A percentile compares a stretch with the other conserved stretches of the same genome.
Conservation (phyloP, 139 green algal species). For the Volvox reticuliferus region DNA sequence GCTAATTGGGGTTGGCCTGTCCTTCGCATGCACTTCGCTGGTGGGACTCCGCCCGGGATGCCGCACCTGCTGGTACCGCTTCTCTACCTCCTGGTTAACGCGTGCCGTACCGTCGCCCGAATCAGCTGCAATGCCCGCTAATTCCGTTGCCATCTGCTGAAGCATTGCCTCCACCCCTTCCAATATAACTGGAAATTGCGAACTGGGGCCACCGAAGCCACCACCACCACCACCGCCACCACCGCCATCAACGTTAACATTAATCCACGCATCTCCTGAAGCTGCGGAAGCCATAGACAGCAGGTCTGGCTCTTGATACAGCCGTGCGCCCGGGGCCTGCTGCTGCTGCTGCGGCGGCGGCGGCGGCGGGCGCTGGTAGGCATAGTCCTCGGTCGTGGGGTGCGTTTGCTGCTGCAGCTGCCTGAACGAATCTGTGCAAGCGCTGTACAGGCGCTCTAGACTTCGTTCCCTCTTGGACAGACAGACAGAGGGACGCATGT, state of each 20-base stretch:
- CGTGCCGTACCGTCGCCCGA: conserved; percentile 20
- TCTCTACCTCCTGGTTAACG: conserved; percentile 50
- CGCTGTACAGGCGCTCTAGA: not conserved
- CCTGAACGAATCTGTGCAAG: not conserved
- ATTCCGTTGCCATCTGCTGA: not conserved
- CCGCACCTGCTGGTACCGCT: conserved; percentile 51
- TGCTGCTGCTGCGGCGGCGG: conserved; percentile 7
- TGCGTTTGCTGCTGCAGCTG: conserved; percentile 18
- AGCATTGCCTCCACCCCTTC: not conserved
- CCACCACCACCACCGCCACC: not conserved
- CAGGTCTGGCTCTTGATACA: no score
- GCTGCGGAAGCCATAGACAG: not conserved
- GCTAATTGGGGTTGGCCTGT: no score
- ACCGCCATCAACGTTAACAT: not conserved
- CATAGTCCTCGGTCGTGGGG: no score
- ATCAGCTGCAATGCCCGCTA: not conserved
- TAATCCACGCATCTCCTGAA: not conserved
- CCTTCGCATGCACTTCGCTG: no score
- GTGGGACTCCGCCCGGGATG: no score
- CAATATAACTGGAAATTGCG: not conserved
- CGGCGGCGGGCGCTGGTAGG: no score
- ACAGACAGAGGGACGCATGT: no score
- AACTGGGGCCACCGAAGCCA: not conserved
- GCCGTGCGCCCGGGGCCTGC: not conserved
- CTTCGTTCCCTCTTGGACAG: not conserved